Base-by-base conservation (phyloP, 768 basidiomycete genomes). In the Plicaturopsis crispa region DNA sequence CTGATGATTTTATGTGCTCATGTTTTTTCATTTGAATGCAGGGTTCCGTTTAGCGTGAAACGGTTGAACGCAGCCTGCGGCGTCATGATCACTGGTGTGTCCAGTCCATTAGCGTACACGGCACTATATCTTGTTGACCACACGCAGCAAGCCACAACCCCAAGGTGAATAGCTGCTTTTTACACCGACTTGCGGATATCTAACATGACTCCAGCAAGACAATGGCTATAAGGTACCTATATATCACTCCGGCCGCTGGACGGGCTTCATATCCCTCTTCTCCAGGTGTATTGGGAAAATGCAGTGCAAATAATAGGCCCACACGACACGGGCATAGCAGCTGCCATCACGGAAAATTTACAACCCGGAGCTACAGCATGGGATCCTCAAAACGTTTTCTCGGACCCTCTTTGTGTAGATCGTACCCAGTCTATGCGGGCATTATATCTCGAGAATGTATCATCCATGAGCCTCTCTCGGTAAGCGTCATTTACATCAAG, bases 271-370 rank as follows among this genome's bases (percentile, higher is more conserved):
- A 11, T 21, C 37, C 14, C 7, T 30, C 28, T 12, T 24, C 13
- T 22, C 8, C 32, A 88, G 85, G 86, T 89, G 14, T 90, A 90
- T 48, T 90, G 87, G 87, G 84, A 87, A 55, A 90, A 90, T 50
- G 85, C 74, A 0, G 82, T 89, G 1, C 87, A 90, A 65, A 93
- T 93, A 37, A 89, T 91, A 39, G 70, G 64, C 5, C 90, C 90
- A 0, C 86, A 91, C 51, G 90, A 93, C 55, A 56, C 60, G 45
- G 84, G 84, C 13, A 93, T 93, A 16, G 72, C 87, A 1, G 52
- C 61, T 2, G 62, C 76, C 4, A 92, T 93, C 46, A 52, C 64
- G 39, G 58, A 61, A 13, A 78, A 86, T 45, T 66, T 84, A 12
- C 67, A 73, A 28, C 79, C 81, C 57, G 52, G 24, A 55, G 14